Evolutionary conservation across 1,284 basidiomycete species (phyloP).

Genomic region (Tranzscheliella williamsii): DNA sequence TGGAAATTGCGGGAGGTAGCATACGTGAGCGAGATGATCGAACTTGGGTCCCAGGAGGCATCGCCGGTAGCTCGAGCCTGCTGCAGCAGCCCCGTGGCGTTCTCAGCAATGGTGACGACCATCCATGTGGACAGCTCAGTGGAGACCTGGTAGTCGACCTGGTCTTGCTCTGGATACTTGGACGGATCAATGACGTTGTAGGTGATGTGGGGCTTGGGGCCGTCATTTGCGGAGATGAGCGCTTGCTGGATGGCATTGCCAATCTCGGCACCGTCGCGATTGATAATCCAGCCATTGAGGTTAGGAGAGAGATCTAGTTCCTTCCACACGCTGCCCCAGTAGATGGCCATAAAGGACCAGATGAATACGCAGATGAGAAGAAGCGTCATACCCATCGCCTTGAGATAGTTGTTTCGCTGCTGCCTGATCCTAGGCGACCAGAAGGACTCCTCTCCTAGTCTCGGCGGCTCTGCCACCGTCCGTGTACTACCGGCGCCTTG

Average conservation of each 20-base stretch:
- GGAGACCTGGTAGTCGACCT: slow-evolving; percentile 40
- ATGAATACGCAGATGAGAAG: slow-evolving; percentile 37
- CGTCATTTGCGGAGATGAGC: slow-evolving; percentile 36
- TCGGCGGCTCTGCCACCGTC: slow-evolving; percentile 10
- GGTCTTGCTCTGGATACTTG: slow-evolving; percentile 23
- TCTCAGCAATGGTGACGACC: slow-evolving; percentile 37
- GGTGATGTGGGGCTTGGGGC: slow-evolving; percentile 43
- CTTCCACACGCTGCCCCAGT: slow-evolving; percentile 55
- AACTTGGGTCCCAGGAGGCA: slow-evolving; percentile 39
- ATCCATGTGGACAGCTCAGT: slow-evolving; percentile 25
- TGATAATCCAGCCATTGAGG: slow-evolving; percentile 46
- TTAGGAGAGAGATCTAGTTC: slow-evolving; percentile 35
- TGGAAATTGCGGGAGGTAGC: slow-evolving; percentile 45
- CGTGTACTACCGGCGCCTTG: too few species aligned
- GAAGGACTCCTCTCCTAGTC: slow-evolving; percentile 31
- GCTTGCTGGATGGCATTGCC: slow-evolving; percentile 34
- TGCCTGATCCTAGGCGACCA: slow-evolving; percentile 32
- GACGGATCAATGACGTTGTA: slow-evolving; percentile 33
- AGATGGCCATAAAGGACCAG: slow-evolving; percentile 43
- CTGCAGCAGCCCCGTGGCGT: slow-evolving; percentile 34
- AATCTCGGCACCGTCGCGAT: slow-evolving; percentile 46
- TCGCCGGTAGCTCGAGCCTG: slow-evolving; percentile 46
- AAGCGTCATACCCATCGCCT: slow-evolving; percentile 19
- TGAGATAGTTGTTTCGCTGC: slow-evolving; percentile 30
- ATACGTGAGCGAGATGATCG: slow-evolving; percentile 37